Conservation (phyloP, 169 alveolate genomes). For the Eimeria acervulina region DNA sequence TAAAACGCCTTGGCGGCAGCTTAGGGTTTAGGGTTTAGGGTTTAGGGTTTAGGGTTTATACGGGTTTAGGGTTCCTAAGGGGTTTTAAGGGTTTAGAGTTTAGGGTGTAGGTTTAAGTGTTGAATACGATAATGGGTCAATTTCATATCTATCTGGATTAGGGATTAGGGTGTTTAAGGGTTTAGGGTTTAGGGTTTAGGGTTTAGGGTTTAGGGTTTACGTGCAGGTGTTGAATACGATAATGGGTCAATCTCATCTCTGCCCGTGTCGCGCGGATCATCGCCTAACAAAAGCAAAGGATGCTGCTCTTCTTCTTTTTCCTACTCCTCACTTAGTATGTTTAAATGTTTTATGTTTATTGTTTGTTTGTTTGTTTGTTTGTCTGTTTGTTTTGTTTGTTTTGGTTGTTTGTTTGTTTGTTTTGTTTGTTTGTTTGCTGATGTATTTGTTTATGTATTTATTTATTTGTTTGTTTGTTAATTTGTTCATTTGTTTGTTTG, state of each 20-base stretch:
- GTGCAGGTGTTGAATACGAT: constrained; percentile 49
- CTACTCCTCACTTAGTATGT: constrained; percentile 74
- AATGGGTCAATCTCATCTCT: constrained; percentile 75
- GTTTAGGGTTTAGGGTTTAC: too few relatives aligned
- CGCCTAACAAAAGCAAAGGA: constrained; percentile 68
- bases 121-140: constrained; percentile 45
- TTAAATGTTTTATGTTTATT: not conserved
- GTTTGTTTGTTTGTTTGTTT: not conserved
- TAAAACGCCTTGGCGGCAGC: not conserved
- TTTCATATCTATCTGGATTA: constrained; percentile 56
- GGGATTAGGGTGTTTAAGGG: not conserved
- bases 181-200: too few relatives aligned
- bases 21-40: not conserved
- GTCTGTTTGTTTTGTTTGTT: too few relatives aligned
- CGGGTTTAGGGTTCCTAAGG: not conserved
- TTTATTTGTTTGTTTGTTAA: too few relatives aligned
- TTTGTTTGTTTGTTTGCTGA: not conserved
- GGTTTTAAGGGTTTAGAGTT: too few relatives aligned
- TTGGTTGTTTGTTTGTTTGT: not conserved
- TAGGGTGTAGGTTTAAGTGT: not conserved
- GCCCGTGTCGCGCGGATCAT: constrained; percentile 71
- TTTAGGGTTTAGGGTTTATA: not conserved
- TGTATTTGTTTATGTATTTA: too few relatives aligned
- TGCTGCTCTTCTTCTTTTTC: constrained; percentile 49
- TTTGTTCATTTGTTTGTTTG: not conserved